phyloP scores from a whole-genome alignment of 73 alveolate genomes.

The Paramecium caudatum region DNA sequence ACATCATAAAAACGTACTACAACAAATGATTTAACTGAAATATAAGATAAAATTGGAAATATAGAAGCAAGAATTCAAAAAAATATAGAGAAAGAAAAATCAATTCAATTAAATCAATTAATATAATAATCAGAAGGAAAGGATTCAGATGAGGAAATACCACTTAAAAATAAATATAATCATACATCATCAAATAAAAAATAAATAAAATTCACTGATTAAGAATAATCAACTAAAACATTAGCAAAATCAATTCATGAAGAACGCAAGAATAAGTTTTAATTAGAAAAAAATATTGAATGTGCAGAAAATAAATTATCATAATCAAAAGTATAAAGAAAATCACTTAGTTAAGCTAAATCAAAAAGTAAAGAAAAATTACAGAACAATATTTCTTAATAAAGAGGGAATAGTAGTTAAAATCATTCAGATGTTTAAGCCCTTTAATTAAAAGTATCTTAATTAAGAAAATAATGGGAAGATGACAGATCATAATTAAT shows the following conservation, averaged over 20 bases:
- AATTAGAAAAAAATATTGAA: constrained; percentile 54
- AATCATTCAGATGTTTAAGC: constrained; percentile 13
- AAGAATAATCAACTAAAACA: constrained; percentile 24
- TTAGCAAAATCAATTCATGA: not conserved
- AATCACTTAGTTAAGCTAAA: not conserved
- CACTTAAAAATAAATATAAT: constrained; percentile 41
- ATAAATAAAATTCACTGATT: constrained; percentile 1
- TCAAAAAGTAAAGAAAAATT: constrained; percentile 66
- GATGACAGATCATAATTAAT: constrained; percentile 64
- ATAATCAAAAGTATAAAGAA: not conserved
- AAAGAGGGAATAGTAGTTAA: constrained; percentile 11
- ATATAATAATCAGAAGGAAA: not conserved
- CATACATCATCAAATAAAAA: constrained; percentile 35
- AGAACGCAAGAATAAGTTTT: constrained; percentile 39
- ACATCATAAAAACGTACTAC: constrained; percentile 16
- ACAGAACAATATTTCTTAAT: not conserved
- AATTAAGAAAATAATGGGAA: constrained; percentile 60
- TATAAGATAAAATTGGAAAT: constrained; percentile 22
- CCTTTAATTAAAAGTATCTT: not conserved
- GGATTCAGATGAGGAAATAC: constrained; percentile 65
- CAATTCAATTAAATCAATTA: not conserved
- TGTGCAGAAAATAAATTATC: constrained; percentile 58
- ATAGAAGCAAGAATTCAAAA: constrained; percentile 55
- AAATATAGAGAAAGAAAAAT: constrained; percentile 16
- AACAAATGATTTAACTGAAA: not conserved